phyloP scores from a whole-genome alignment of 169 alveolate genomes.

The Plasmodium cynomolgi region DNA sequence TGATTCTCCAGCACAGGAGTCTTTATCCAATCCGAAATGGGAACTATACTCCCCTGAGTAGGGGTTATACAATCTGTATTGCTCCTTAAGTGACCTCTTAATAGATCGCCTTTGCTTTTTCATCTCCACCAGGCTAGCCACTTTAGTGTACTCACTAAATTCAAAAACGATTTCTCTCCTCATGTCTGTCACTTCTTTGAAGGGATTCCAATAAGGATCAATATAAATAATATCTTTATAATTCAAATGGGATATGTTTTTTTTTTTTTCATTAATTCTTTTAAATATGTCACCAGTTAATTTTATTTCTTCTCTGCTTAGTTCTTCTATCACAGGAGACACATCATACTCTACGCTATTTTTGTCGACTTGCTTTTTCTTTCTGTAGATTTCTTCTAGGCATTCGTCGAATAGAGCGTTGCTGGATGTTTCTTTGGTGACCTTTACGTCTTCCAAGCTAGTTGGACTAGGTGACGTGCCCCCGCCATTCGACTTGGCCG shows the following conservation, averaged over 20 bases:
- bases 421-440: constrained; percentile 21
- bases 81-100: constrained; percentile 71
- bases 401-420: constrained; percentile 68
- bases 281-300: constrained; percentile 78
- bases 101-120: constrained; percentile 76
- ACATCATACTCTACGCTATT: constrained; percentile 70
- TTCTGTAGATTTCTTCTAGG: constrained; percentile 31
- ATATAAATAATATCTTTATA: constrained; percentile 79
- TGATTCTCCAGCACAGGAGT: constrained; percentile 11
- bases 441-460: constrained; percentile 30
- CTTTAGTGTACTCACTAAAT: constrained; percentile 83
- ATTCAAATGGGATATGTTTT: constrained; percentile 26
- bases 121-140: constrained; percentile 78
- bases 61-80: constrained; percentile 72
- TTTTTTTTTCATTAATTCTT: constrained; percentile 76
- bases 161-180: constrained; percentile 84
- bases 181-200: constrained; percentile 80
- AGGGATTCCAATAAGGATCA: constrained; percentile 90
- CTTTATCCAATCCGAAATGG: constrained; percentile 28
- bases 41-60: constrained; percentile 54
- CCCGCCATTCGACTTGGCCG: neutral
- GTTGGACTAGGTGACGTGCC: neutral
- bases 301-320: constrained; percentile 78
- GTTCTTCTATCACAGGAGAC: constrained; percentile 80
- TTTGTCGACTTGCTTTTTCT: constrained; percentile 34